Evolutionary conservation across 768 basidiomycete genomes (phyloP).

Genomic region (Fibroporia radiculosa): DNA sequence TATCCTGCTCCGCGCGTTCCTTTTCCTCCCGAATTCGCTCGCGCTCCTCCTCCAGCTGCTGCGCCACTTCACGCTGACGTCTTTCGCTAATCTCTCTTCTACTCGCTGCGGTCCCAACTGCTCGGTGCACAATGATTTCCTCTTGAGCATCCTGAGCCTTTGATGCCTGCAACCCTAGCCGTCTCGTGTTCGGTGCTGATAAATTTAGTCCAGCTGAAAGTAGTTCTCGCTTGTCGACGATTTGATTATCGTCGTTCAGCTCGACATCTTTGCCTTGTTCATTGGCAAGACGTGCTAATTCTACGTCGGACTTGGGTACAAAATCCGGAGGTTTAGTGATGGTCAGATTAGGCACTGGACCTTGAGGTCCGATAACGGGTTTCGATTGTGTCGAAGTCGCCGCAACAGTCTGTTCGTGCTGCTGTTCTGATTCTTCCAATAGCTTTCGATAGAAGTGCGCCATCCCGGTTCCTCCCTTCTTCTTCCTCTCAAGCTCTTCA

Average conservation of each 20-base stretch:
- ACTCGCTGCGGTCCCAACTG: constrained; percentile 77
- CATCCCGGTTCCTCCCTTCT: constrained; percentile 66
- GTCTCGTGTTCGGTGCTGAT: constrained; percentile 72
- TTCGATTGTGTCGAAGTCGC: constrained; percentile 46
- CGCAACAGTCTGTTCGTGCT: constrained; percentile 82
- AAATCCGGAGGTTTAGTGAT: constrained; percentile 68
- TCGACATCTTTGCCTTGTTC: constrained; percentile 81
- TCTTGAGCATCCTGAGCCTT: constrained; percentile 22
- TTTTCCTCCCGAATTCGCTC: constrained; percentile 49
- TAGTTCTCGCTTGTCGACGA: constrained; percentile 91
- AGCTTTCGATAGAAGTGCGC: constrained; percentile 77
- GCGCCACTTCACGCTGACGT: constrained; percentile 65
- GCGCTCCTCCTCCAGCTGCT: constrained; percentile 73
- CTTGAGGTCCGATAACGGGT: constrained; percentile 54
- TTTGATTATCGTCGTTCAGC: constrained; percentile 94
- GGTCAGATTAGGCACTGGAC: constrained; percentile 57
- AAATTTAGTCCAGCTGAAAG: constrained; percentile 90
- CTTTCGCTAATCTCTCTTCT: constrained; percentile 79
- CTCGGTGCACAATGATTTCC: constrained; percentile 50
- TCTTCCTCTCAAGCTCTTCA: constrained; percentile 49
- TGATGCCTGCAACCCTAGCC: constrained; percentile 40
- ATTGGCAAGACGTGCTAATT: constrained; percentile 62
- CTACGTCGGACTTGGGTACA: constrained; percentile 58
- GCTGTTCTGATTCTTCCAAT: constrained; percentile 69
- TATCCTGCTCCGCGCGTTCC: constrained; percentile 53